A percentile compares a stretch with the other conserved stretches of the same genome.
Conservation (phyloP, 495 filamentous ascomycete genomes). For the Bryoglossum gracile region DNA sequence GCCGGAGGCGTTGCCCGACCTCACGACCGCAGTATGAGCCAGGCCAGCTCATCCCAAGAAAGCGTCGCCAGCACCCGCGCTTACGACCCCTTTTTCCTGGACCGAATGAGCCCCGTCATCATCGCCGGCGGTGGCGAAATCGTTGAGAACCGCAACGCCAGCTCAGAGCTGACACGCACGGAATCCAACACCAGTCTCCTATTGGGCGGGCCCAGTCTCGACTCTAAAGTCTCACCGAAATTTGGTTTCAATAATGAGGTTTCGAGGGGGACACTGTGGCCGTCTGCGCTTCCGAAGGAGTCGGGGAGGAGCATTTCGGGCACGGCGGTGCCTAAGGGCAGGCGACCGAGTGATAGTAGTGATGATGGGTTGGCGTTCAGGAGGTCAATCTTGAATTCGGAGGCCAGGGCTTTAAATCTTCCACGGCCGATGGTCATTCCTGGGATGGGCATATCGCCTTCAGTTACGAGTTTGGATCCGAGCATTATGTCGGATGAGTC, state of each 20-base stretch:
- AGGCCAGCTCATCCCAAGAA: constrained; percentile 37
- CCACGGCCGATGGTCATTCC: constrained; percentile 19
- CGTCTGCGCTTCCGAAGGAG: constrained; percentile 39
- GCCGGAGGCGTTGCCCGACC: constrained; percentile 34
- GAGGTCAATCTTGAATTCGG: constrained; percentile 39
- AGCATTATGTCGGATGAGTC: constrained; percentile 48
- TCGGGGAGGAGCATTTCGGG: constrained; percentile 3
- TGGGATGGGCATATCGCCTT: constrained; percentile 25
- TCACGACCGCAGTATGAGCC: constrained; percentile 37
- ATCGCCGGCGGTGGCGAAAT: constrained; percentile 71
- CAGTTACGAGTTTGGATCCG: constrained; percentile 41
- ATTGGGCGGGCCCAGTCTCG: constrained; percentile 41
- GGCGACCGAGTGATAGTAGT: constrained; percentile 44
- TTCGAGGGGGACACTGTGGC: constrained; percentile 39
- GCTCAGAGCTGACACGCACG: constrained; percentile 47
- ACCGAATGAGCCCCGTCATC: constrained; percentile 79
- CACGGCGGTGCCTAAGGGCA: constrained; percentile 15
- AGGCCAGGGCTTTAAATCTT: constrained; percentile 9
- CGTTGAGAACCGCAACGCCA: constrained; percentile 49
- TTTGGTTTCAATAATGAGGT: constrained; percentile 26
- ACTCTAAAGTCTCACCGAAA: constrained; percentile 39
- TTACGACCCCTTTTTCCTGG: constrained; percentile 50
- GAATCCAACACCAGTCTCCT: constrained; percentile 56
- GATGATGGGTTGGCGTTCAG: constrained; percentile 46
- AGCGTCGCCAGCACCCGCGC: constrained; percentile 35